Percentiles rank a stretch among this genome's conserved stretches.
phyloP scores from a whole-genome alignment of 352 stramenopile species.

The Phytophthora sojae region DNA sequence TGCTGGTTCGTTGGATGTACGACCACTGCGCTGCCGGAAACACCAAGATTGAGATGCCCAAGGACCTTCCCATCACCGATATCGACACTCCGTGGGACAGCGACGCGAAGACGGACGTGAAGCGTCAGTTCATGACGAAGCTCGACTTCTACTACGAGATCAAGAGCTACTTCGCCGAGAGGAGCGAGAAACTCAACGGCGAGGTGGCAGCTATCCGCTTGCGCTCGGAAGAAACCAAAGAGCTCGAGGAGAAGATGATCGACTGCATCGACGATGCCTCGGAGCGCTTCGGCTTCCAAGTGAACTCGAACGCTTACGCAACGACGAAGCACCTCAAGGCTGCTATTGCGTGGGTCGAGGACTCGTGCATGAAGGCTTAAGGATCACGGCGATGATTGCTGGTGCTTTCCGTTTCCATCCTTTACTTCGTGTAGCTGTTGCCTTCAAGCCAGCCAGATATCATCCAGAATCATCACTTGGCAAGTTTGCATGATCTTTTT shows the following conservation, averaged over 20 bases:
- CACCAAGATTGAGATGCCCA: not conserved
- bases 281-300: conserved; percentile 17
- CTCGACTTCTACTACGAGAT: conserved; percentile 55
- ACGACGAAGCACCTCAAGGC: conserved; percentile 23
- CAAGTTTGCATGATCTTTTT: too few relatives aligned
- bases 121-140: conserved; percentile 47
- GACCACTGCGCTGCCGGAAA: conserved; percentile 28
- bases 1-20: conserved; percentile 43
- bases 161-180: conserved; percentile 35
- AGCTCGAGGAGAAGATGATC: conserved; percentile 23
- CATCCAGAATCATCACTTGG: too few relatives aligned
- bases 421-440: not conserved
- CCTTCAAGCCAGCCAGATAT: not conserved
- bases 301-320: not conserved
- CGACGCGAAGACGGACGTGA: conserved; percentile 13
- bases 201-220: conserved; percentile 16
- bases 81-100: conserved; percentile 3
- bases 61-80: not conserved
- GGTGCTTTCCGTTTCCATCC: not conserved
- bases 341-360: conserved; percentile 29
- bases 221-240: conserved; percentile 11
- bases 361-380: conserved; percentile 17
- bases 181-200: conserved; percentile 23
- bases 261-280: conserved; percentile 34
- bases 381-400: not conserved